Evolutionary conservation across 768 basidiomycete genomes (phyloP).

Genomic region (Zangia roseola): DNA sequence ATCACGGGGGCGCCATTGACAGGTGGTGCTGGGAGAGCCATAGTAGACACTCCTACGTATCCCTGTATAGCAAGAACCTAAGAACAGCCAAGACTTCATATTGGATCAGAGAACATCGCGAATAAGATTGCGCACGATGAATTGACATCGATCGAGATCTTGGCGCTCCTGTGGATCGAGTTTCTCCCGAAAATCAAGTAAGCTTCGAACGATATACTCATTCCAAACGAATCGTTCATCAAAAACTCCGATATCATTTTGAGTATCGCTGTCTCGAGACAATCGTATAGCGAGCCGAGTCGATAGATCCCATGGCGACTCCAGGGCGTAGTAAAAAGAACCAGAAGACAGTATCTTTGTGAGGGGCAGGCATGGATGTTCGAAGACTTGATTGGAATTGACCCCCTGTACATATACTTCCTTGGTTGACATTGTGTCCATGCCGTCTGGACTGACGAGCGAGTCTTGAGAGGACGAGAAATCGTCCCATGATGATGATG

Average conservation of each 20-base stretch:
- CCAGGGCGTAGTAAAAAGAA: slow-evolving; percentile 88
- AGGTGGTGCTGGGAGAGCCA: slow-evolving; percentile 75
- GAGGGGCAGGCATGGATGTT: slow-evolving; percentile 89
- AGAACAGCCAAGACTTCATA: slow-evolving; percentile 6
- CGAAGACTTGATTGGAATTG: slow-evolving; percentile 53
- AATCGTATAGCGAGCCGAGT: slow-evolving; percentile 75
- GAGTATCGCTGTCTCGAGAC: slow-evolving; percentile 43
- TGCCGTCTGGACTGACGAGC: slow-evolving; percentile 53
- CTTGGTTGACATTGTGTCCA: slow-evolving; percentile 44
- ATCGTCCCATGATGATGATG: slow-evolving; percentile 84
- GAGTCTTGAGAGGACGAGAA: slow-evolving; percentile 51
- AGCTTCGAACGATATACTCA: slow-evolving; percentile 79
- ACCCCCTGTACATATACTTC: slow-evolving; percentile 45
- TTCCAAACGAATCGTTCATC: slow-evolving; percentile 96
- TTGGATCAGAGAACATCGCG: slow-evolving; percentile 6
- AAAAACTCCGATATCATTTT: slow-evolving; percentile 56
- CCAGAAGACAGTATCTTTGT: slow-evolving; percentile 90
- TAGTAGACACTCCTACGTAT: slow-evolving; percentile 79
- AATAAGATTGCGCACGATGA: slow-evolving; percentile 58
- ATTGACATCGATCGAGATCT: slow-evolving; percentile 81
- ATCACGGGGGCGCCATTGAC: slow-evolving; percentile 69
- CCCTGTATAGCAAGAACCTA: slow-evolving; percentile 93
- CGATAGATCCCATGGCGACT: slow-evolving; percentile 86
- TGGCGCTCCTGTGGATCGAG: slow-evolving; percentile 66
- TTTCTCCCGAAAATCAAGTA: slow-evolving; percentile 84